Base-by-base conservation (phyloP, 495 filamentous ascomycete species). In the Pseudevernia furfuracea region DNA sequence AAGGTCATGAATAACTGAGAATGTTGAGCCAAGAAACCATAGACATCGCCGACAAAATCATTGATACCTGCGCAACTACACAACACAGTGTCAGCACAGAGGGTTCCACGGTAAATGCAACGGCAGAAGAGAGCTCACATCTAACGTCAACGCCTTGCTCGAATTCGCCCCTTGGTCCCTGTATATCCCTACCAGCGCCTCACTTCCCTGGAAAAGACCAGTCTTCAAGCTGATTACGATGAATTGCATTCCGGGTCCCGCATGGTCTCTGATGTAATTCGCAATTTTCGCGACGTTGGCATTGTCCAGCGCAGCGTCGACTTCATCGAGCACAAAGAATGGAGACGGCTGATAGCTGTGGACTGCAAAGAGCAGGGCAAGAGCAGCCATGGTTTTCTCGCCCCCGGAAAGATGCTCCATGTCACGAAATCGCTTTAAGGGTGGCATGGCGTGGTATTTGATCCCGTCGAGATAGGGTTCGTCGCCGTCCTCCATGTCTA, bases 361-460 rank as follows among this genome's bases (percentile, higher is more conserved):
- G 64, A 99, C 90, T 30, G 94, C 93, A 70, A 99, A 97, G 10
- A 99, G 84, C 60, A 99, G 80, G 25, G 94, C 94, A 30, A 99
- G 82, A 48, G 94, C 94, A 3, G 94, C 94, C 87, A 99, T 99
- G 19, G 95, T 97, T 83, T 97, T 97, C 78, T 99, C 94, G 61
- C 94, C 94, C 67, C 94, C 94, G 15, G 90, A 96, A 30, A 99
- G 83, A 72, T 96, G 93, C 75, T 97, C 94, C 94, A 99, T 97
- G 75, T 97, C 95, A 44, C 94, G 84, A 85, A 97, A 99, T 60
- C 94, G 92, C 78, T 99, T 99, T 63, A 96, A 84, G 11, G 94
- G 94, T 32, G 94, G 94, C 92, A 96, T 97, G 68, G 95, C 94
- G 74, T 97, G 91, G 76, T 97, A 99, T 68, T 95, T 96, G 76